Conservation (phyloP, 1,284 basidiomycete species). For the Flammula alnicola region DNA sequence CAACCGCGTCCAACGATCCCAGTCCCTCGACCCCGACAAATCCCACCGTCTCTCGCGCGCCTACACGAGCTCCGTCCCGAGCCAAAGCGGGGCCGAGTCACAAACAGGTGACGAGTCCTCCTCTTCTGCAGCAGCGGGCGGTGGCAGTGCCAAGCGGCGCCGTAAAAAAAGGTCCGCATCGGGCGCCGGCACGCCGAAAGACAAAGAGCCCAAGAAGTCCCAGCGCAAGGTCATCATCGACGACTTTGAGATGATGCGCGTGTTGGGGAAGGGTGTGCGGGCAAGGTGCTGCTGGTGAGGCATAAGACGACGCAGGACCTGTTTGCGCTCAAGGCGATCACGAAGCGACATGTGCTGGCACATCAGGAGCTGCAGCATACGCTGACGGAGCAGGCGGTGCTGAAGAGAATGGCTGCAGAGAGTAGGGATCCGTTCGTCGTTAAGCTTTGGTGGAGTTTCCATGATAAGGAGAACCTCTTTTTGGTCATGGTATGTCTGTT, state of each 20-base stretch:
- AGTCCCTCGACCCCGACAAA: constrained; percentile 75
- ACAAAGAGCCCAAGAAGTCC: constrained; percentile 50
- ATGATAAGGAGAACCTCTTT: constrained; percentile 94
- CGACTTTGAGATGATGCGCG: constrained; percentile 96
- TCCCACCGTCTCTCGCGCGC: constrained; percentile 58
- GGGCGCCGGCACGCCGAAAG: constrained; percentile 33
- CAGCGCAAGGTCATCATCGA: constrained; percentile 78
- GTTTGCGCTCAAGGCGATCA: constrained; percentile 96
- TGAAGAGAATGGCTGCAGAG: constrained; percentile 87
- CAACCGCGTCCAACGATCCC: constrained; percentile 66
- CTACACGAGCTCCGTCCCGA: constrained; percentile 49
- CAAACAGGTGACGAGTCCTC: constrained; percentile 53
- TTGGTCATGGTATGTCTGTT: constrained; percentile 72
- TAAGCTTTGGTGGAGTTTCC: constrained; percentile 94
- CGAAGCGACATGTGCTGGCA: constrained; percentile 93
- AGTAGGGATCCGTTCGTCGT: constrained; percentile 90
- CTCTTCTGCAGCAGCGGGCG: constrained; percentile 59
- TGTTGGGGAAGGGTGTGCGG: constrained; percentile 95
- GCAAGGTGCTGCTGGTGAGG: constrained; percentile 88
- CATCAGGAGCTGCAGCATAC: constrained; percentile 97
- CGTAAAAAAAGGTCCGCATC: constrained; percentile 66
- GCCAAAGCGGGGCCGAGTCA: constrained; percentile 54
- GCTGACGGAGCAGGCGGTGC: constrained; percentile 90
- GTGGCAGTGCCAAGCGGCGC: constrained; percentile 31
- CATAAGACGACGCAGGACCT: constrained; percentile 74